Evolutionary conservation across 2,329 filamentous ascomycete species (phyloP).

Genomic region (Arthrobotrys sinensis): DNA sequence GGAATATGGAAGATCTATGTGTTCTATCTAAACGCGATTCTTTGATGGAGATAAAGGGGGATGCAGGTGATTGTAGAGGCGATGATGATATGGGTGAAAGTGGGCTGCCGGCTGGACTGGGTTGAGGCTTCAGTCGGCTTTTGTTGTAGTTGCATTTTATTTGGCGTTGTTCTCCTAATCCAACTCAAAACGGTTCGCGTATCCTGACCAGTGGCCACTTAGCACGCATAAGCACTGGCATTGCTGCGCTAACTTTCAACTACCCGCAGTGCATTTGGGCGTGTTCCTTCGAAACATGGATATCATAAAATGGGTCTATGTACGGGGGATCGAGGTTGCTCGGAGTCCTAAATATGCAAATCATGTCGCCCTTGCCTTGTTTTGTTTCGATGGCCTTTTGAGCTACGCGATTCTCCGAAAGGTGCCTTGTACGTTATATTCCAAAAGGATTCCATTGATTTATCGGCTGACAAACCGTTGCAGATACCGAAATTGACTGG

Average conservation of each 20-base stretch:
- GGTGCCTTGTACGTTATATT: slow-evolving; percentile 41
- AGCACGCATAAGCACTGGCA: no score
- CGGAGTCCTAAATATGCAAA: slow-evolving; percentile 27
- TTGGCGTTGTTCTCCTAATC: slow-evolving; percentile 15
- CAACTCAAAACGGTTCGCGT: not conserved
- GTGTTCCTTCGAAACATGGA: slow-evolving; percentile 22
- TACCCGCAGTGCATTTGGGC: not conserved
- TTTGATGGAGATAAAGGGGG: not conserved
- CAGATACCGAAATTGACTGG: slow-evolving; percentile 99
- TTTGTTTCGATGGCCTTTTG: slow-evolving; percentile 46
- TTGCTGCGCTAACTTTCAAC: no score
- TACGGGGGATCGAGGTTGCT: slow-evolving; percentile 9
- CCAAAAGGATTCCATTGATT: not conserved
- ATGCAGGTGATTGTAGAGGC: not conserved
- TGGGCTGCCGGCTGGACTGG: not conserved
- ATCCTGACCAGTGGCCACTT: no score
- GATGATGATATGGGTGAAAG: slow-evolving; percentile 11
- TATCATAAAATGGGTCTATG: slow-evolving; percentile 13
- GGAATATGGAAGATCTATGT: not conserved
- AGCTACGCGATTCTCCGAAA: slow-evolving; percentile 52
- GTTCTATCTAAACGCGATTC: slow-evolving; percentile 7
- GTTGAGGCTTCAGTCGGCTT: slow-evolving; percentile 16
- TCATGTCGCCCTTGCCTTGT: slow-evolving; percentile 27
- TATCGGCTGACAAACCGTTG: slow-evolving; percentile 5
- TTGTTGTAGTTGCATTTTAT: slow-evolving; percentile 46